These are phyloP conservation scores for Pseudoturritis turrita DNA, from an alignment of 345 rosid genomes.

Conservation along the genomic window DNA sequence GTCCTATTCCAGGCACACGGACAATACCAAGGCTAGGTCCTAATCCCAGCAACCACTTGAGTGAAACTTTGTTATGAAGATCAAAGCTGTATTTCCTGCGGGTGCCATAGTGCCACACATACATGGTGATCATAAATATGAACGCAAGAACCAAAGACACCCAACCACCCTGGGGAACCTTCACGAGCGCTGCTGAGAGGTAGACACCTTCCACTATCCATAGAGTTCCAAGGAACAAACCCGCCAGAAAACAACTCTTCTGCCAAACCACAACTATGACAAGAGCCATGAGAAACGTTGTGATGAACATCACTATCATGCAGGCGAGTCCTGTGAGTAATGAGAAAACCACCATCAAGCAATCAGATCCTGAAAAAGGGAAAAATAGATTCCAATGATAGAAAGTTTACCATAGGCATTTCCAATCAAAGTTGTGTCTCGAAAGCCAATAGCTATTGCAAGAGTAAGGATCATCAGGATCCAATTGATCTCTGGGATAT, in stretches of 20 bases:
- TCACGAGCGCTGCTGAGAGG: constrained; percentile 76
- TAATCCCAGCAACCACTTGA: constrained; percentile 85
- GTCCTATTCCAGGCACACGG: constrained; percentile 95
- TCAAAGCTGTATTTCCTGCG: constrained; percentile 87
- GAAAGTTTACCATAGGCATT: constrained; percentile 78
- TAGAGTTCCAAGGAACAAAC: constrained; percentile 56
- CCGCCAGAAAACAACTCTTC: constrained; percentile 50
- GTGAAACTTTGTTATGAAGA: constrained; percentile 91
- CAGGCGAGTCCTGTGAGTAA: constrained; percentile 74
- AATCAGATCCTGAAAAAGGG: constrained; percentile 17
- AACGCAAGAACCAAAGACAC: constrained; percentile 70
- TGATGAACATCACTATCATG: constrained; percentile 80
- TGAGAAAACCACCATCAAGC: constrained; percentile 17
- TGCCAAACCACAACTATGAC: constrained; percentile 81
- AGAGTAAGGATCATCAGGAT: constrained; percentile 90
- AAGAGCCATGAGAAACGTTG: constrained; percentile 89
- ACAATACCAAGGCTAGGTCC: constrained; percentile 97
- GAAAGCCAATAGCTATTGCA: constrained; percentile 72
- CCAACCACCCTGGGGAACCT: constrained; percentile 92
- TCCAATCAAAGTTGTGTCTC: constrained; percentile 71
- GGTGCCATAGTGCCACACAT: constrained; percentile 88
- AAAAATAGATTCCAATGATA: background rate
- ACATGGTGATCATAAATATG: constrained; percentile 72
- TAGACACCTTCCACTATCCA: constrained; percentile 75
- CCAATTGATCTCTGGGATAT: constrained; percentile 97